Conservation (phyloP, 768 basidiomycete genomes). For the Austroboletus festivus region DNA sequence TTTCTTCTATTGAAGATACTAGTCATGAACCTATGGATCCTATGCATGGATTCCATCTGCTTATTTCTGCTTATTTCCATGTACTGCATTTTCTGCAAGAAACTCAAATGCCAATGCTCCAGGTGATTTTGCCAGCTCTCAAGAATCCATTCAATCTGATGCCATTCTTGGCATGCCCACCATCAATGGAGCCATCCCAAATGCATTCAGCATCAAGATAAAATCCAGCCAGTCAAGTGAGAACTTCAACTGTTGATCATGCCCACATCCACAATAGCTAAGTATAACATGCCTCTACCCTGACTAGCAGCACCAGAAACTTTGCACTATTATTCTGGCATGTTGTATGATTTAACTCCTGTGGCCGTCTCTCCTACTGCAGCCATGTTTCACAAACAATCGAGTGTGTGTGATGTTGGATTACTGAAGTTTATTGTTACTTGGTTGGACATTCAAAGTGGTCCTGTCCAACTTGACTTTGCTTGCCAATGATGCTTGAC, state of each 20-base stretch:
- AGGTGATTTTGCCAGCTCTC: constrained; percentile 91
- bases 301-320: constrained; percentile 78
- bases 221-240: constrained; percentile 33
- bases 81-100: constrained; percentile 94
- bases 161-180: constrained; percentile 14
- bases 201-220: constrained; percentile 24
- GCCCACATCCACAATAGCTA: constrained; percentile 45
- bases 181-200: constrained; percentile 19
- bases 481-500: too few relatives aligned
- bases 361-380: constrained; percentile 54
- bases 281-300: constrained; percentile 82
- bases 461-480: too few relatives aligned
- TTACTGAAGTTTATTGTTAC: too few relatives aligned
- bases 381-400: constrained; percentile 55
- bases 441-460: too few relatives aligned
- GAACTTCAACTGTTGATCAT: constrained; percentile 23
- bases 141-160: constrained; percentile 56
- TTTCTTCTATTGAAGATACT: constrained; percentile 48
- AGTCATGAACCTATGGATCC: constrained; percentile 68
- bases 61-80: constrained; percentile 90
- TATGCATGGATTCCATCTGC: constrained; percentile 88
- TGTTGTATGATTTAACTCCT: constrained; percentile 67
- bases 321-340: constrained; percentile 75
- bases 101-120: constrained; percentile 91
- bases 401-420: constrained; percentile 66